phyloP scores from a whole-genome alignment of 83 land plant species.

The Picea mariana region DNA sequence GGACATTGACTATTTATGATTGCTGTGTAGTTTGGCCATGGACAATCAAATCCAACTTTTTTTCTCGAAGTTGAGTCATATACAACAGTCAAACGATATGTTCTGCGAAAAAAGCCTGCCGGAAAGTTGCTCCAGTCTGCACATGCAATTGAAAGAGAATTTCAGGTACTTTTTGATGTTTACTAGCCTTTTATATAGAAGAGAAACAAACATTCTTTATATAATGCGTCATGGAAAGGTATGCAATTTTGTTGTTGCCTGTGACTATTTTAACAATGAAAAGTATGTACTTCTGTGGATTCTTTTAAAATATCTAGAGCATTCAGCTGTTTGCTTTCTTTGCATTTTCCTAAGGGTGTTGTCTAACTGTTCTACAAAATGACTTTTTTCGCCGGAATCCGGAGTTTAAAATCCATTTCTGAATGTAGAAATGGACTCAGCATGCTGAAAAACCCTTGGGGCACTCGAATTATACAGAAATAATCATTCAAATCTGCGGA shows the following conservation, averaged over 20 bases:
- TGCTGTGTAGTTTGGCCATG: constrained; percentile 89
- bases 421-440: too few species aligned
- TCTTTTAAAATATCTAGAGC: background rate
- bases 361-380: too few species aligned
- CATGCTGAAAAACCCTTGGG: too few species aligned
- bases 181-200: background rate
- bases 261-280: background rate
- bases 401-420: too few species aligned
- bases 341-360: background rate
- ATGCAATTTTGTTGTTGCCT: background rate
- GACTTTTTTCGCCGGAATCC: too few species aligned
- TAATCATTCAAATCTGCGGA: too few species aligned
- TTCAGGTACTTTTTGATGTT: constrained; percentile 51
- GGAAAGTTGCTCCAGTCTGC: constrained; percentile 87
- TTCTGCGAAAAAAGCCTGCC: constrained; percentile 93
- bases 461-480: too few species aligned
- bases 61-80: constrained; percentile 54
- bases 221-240: background rate
- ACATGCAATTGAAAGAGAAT: constrained; percentile 95
- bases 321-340: background rate
- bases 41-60: constrained; percentile 97
- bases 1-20: background rate
- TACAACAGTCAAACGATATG: constrained; percentile 55
- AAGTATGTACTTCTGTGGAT: background rate
- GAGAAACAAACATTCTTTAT: background rate